Base-by-base conservation (phyloP, 768 basidiomycete genomes). In the Fistulinella prunicolor region DNA sequence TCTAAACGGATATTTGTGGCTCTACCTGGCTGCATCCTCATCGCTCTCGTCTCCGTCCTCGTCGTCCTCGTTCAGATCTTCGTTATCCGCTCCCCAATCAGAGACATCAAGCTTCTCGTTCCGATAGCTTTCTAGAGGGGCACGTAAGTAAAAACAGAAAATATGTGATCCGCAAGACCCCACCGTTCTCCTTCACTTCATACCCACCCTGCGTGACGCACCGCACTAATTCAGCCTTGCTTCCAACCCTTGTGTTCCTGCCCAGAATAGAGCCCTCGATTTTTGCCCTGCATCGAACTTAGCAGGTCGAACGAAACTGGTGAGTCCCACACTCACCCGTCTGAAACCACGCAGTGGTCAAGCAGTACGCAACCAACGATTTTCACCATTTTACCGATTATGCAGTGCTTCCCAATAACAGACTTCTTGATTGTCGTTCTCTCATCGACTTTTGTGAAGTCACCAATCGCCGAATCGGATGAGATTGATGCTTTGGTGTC, bases 321-420 rank as follows among this genome's bases (percentile, higher is more conserved):
- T 3, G 10, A 9, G 29, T 8, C 10, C 9, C 9, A 7, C 10
- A 17, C 57, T 51, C 53, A 92, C 94, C 92, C 91, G 49, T 95
- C 92, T 36, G 80, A 87, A 12, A 97, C 71, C 4, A 89, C 78
- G 57, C 93, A 94, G 59, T 95, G 93, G 61, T 96, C 94, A 54
- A 94, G 75, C 20, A 97, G 64, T 7, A 95, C 79, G 55, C 88
- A 94, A 10, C 89, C 87, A 3, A 74, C 75, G 39, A 97, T 82
- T 65, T 83, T 89, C n/a, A 79, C 86, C 75, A 85, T 85, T 64
- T 81, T 86, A 3, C 91, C 91, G 44, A 94, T 86, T 14, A 83
- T 70, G 55, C 91, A 94, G 62, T 94, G 92, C 49, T 84, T 76
- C 9, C 90, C 90, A 24, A 93, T 78, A 16, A 89, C 74, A 2